Base-by-base conservation (phyloP, 2,329 filamentous ascomycete species). In the Trichocomaceae sp. region DNA sequence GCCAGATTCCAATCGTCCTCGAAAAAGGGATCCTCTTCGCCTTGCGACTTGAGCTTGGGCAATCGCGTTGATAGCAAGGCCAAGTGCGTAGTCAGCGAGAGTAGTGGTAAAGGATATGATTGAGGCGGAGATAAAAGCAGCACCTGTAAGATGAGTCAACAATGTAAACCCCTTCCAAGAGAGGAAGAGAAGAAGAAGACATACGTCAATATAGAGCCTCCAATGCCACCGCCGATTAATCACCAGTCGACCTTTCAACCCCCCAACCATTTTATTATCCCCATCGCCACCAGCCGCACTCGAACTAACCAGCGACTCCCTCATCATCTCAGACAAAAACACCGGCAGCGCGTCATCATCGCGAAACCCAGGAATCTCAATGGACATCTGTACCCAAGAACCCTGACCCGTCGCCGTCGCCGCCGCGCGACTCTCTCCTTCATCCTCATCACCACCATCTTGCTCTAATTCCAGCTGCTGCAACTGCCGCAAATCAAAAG, bases 1-100 rank as follows among this genome's bases (percentile, higher is more conserved):
- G 90, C 85, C 15, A 87, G 87, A 60, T 87, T 89, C 93, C 93
- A 99, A 75, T 99, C 93, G 73, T 99, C 93, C 75, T 96, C 87
- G 73, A 99, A 99, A 68, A 96, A 85, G 12, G 93, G 93, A 64
- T 99, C 93, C 75, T 99, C 93, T 73, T 97, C 92, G 56, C 83
- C 83, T 70, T 95, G 88, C 1, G 91, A 96, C 69, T 89, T 89
- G 50, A 96, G 79, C 23, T 84, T 82, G 7, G 93, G 93, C 2
- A 97, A 79, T 60, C 87, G 85, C 6, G 93, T 92, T 29, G 88
- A 85, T 59, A 96, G 84, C 47, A 99, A 86, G 2, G 93, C 93
- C 58, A 99, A 85, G 69, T 99, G 91, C 47, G 89, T 92, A 19
- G 93, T 95, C 56, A 97, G 81, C 31, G 90, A 96, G 42, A 99